Conservation (phyloP, 495 filamentous ascomycete species). For the Melanomma pulvis-pyrius region DNA sequence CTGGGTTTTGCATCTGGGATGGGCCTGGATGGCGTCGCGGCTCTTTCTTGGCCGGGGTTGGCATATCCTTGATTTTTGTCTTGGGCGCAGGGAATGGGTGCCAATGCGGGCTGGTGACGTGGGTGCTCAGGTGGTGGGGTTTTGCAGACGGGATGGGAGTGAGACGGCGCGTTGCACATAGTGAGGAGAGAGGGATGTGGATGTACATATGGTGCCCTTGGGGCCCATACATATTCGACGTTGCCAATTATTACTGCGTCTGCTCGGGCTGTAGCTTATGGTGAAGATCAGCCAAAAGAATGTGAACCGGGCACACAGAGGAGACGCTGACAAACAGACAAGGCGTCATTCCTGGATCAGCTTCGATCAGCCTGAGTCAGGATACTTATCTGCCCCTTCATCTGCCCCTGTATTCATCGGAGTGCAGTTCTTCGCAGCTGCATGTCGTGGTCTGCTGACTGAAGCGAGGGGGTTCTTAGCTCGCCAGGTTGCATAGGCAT, state of each 20-base stretch:
- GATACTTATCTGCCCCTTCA: not conserved
- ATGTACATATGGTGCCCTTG: not conserved
- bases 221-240: not conserved
- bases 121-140: not conserved
- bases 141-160: not conserved
- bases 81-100: not conserved
- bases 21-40: not conserved
- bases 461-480: not conserved
- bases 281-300: not conserved
- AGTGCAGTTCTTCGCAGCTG: not conserved
- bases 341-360: no score
- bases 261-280: not conserved
- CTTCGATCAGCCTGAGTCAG: not conserved
- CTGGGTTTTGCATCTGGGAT: slow-evolving; percentile 8
- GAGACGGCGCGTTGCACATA: no score
- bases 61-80: slow-evolving; percentile 7
- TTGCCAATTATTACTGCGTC: not conserved
- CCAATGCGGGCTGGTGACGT: not conserved
- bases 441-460: not conserved
- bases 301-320: not conserved
- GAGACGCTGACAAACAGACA: not conserved
- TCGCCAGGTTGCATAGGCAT: not conserved
- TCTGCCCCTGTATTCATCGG: not conserved
- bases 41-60: not conserved
- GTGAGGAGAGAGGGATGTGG: not conserved